Conservation (phyloP, 495 filamentous ascomycete genomes). For the Penicillium canescens region DNA sequence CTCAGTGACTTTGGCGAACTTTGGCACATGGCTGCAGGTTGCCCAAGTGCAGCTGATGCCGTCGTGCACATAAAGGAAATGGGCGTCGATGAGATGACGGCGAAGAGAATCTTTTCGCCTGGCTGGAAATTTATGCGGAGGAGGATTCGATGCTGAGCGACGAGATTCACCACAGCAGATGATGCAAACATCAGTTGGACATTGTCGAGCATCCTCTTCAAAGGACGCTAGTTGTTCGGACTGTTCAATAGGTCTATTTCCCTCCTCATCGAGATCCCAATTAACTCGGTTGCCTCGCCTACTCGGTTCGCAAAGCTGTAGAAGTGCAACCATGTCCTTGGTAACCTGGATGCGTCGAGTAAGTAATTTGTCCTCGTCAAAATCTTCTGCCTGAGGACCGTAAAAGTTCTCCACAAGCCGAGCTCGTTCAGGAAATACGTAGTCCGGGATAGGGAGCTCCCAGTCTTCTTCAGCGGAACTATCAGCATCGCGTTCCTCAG, state of each 20-base stretch:
- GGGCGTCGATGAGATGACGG: too few species aligned
- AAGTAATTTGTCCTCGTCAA: conserved; percentile 27
- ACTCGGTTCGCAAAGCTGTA: too few species aligned
- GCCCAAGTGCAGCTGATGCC: too few species aligned
- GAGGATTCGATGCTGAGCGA: too few species aligned
- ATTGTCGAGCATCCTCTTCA: too few species aligned
- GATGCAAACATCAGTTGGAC: too few species aligned
- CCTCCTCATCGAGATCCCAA: conserved; percentile 20
- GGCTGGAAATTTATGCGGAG: too few species aligned
- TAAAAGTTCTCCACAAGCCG: conserved; percentile 31
- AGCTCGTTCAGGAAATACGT: conserved; percentile 27
- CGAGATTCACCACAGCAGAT: too few species aligned
- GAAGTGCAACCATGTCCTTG: conserved; percentile 27
- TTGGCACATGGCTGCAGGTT: too few species aligned
- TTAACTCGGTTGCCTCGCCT: conserved; percentile 24
- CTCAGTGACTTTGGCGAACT: too few species aligned
- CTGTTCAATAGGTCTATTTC: conserved; percentile 8
- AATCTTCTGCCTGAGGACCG: conserved; percentile 25
- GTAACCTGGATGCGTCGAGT: conserved; percentile 29
- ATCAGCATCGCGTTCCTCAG: conserved; percentile 15
- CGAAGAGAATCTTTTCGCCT: too few species aligned
- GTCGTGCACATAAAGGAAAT: too few species aligned
- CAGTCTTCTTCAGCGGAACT: conserved; percentile 18
- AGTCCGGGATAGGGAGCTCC: conserved; percentile 20
- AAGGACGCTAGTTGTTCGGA: conserved; percentile 11